Conservation (phyloP, 2,329 filamentous ascomycete species). For the Aureobasidium sp. region DNA sequence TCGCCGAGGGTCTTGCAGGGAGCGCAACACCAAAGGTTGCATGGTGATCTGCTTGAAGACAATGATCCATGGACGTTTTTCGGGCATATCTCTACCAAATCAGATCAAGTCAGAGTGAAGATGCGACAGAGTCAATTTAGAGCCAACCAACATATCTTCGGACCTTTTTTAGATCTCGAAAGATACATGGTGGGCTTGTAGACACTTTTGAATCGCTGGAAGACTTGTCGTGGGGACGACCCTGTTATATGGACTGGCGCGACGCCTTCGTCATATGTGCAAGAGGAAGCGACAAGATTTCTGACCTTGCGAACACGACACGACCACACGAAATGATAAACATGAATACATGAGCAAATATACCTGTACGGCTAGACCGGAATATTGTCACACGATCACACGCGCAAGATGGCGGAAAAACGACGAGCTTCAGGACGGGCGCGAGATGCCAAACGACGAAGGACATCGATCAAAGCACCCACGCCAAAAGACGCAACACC, state of each 20-base stretch:
- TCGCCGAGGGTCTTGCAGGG: too few relatives aligned
- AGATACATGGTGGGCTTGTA: not conserved
- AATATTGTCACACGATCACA: not conserved
- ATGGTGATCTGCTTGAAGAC: too few relatives aligned
- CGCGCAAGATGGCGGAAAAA: slow-evolving; percentile 5
- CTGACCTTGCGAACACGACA: not conserved
- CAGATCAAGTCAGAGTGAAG: too few relatives aligned
- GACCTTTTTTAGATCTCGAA: too few relatives aligned
- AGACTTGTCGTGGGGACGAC: not conserved
- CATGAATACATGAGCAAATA: not conserved
- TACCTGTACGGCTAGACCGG: not conserved
- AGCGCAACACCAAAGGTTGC: too few relatives aligned
- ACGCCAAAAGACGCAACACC: slow-evolving; percentile 6
- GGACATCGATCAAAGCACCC: slow-evolving; percentile 3
- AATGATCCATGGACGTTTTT: too few relatives aligned
- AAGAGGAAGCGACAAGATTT: not conserved
- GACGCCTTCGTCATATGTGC: not conserved
- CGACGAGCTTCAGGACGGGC: slow-evolving; percentile 3
- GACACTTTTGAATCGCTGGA: not conserved
- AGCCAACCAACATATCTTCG: too few relatives aligned
- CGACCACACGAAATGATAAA: not conserved
- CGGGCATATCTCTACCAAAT: too few relatives aligned
- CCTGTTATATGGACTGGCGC: not conserved
- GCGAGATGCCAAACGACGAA: slow-evolving; percentile 10
- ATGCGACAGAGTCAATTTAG: too few relatives aligned